phyloP scores from a whole-genome alignment of 2,329 filamentous ascomycete genomes.

The Neonectria faginata region DNA sequence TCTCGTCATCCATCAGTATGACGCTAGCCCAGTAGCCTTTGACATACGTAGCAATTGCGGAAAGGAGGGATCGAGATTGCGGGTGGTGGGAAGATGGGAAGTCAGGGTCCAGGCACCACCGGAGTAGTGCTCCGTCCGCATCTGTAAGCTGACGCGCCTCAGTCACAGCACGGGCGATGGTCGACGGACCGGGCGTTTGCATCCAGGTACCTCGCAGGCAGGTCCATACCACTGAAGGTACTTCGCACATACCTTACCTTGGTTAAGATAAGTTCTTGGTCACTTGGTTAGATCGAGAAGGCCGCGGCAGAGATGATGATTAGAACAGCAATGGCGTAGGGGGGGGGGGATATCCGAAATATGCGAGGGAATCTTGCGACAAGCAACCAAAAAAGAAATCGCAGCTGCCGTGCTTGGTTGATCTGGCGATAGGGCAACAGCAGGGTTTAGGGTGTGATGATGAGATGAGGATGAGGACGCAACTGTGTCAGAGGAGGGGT shows the following conservation, averaged over 20 bases:
- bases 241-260: too few relatives aligned
- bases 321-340: not conserved
- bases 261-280: too few relatives aligned
- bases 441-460: not conserved
- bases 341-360: slow-evolving; percentile 6
- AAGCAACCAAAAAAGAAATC: not conserved
- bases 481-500: not conserved
- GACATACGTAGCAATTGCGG: not conserved
- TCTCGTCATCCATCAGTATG: slow-evolving; percentile 43
- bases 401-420: slow-evolving; percentile 9
- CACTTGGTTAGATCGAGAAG: too few relatives aligned
- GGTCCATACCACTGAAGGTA: not conserved
- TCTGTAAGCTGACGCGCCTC: slow-evolving; percentile 24
- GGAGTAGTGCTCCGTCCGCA: slow-evolving; percentile 34
- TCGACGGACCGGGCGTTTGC: slow-evolving; percentile 9
- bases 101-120: slow-evolving; percentile 47
- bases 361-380: slow-evolving; percentile 15
- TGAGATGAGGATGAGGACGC: too few relatives aligned
- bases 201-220: not conserved
- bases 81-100: slow-evolving; percentile 37
- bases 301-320: too few relatives aligned
- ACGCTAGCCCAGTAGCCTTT: slow-evolving; percentile 28
- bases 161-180: slow-evolving; percentile 14
- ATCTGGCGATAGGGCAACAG: not conserved
- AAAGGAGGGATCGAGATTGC: slow-evolving; percentile 47